Conservation (phyloP, 768 basidiomycete species). For the Auricularia heimuer region DNA sequence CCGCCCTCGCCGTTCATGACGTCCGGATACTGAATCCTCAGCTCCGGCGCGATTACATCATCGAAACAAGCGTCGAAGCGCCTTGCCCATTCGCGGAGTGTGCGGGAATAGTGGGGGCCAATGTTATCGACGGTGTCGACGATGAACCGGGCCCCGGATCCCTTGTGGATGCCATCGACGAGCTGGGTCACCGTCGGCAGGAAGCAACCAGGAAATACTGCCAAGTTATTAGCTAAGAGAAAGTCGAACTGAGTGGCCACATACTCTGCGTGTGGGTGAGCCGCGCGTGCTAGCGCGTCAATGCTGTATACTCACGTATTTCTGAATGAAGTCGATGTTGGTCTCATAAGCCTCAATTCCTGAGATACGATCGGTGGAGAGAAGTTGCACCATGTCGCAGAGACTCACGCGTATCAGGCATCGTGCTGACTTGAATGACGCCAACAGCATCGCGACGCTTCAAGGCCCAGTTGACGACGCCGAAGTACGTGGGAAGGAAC, state of each 20-base stretch:
- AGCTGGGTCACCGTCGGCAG: conserved; percentile 83
- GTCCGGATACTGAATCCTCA: conserved; percentile 51
- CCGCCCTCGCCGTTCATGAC: conserved; percentile 37
- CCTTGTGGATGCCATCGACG: conserved; percentile 58
- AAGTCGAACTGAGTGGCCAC: too few species aligned
- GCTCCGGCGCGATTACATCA: conserved; percentile 44
- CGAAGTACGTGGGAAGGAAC: conserved; percentile 27
- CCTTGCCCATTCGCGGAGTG: conserved; percentile 64
- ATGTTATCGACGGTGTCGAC: conserved; percentile 81
- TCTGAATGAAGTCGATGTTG: conserved; percentile 69
- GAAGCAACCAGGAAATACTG: conserved; percentile 69
- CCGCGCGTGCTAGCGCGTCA: not conserved
- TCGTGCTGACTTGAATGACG: conserved; percentile 31
- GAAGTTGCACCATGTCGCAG: not conserved
- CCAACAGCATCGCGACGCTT: conserved; percentile 23
- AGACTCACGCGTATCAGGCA: conserved; percentile 25
- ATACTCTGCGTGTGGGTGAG: not conserved
- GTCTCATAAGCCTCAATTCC: conserved; percentile 45
- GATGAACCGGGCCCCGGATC: conserved; percentile 69
- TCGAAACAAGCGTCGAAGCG: conserved; percentile 54
- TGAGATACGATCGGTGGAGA: conserved; percentile 12
- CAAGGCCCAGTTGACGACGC: conserved; percentile 23
- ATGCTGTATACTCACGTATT: conserved; percentile 41
- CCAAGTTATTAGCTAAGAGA: not conserved
- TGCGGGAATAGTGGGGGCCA: conserved; percentile 77